A percentile compares a stretch with the other conserved stretches of the same genome.
Evolutionary conservation across 2,329 filamentous ascomycete species (phyloP).

Genomic region (Epichloe gansuensis): DNA sequence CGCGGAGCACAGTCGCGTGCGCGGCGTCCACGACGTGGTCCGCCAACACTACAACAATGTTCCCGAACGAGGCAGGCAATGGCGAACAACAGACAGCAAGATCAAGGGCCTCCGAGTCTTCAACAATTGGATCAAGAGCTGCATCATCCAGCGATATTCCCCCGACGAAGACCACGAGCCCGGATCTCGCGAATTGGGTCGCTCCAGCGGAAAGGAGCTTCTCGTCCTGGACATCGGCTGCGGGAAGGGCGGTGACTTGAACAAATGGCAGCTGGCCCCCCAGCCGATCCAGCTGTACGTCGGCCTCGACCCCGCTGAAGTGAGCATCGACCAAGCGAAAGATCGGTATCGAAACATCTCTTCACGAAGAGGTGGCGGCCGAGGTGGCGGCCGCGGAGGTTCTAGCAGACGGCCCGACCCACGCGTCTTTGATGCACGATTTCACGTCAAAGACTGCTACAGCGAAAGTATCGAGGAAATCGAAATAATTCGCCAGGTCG

Average conservation of each 20-base stretch:
- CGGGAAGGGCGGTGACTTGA: constrained; percentile 88
- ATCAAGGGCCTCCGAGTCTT: constrained; percentile 91
- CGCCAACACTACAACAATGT: constrained; percentile 93
- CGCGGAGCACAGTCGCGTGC: constrained; percentile 26
- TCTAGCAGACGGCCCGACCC: constrained; percentile 34
- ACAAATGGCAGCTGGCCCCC: constrained; percentile 96
- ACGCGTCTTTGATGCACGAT: constrained; percentile 70
- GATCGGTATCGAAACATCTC: constrained; percentile 70
- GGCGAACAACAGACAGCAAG: constrained; percentile 84
- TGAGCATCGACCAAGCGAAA: constrained; percentile 81
- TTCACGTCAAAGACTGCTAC: constrained; percentile 87
- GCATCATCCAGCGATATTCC: constrained; percentile 94
- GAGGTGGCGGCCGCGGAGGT: constrained; percentile 41
- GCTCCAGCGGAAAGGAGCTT: constrained; percentile 45
- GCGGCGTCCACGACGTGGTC: constrained; percentile 68
- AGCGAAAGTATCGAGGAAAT: constrained; percentile 72
- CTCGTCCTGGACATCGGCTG: constrained; percentile 89
- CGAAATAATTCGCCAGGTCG: constrained; percentile 70
- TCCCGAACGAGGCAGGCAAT: constrained; percentile 83
- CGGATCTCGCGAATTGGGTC: constrained; percentile 41
- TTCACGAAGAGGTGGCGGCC: constrained; percentile 41
- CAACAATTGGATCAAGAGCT: constrained; percentile 99
- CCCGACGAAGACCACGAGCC: constrained; percentile 62
- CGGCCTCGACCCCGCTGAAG: constrained; percentile 81
- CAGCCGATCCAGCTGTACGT: constrained; percentile 87